Evolutionary conservation across 148 eudicot genomes (phyloP).

Genomic region (Chenopodium suecicum): DNA sequence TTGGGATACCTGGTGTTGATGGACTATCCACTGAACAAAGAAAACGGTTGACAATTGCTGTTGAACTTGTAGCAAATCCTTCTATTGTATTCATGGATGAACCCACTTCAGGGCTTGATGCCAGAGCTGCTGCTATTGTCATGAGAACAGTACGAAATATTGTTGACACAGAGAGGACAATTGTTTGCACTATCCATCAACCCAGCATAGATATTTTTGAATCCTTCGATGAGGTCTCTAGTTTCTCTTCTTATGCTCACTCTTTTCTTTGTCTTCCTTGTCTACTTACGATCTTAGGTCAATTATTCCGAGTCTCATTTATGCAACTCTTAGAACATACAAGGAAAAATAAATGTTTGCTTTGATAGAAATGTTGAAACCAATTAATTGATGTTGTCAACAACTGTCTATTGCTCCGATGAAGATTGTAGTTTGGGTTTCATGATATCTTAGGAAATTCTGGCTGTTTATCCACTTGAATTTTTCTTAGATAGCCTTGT

Average conservation of each 20-base stretch:
- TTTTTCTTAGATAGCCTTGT: background rate
- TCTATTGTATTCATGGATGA: slow-evolving; percentile 99
- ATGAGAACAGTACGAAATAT: slow-evolving; percentile 98
- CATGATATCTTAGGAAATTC: background rate
- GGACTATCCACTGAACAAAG: slow-evolving; percentile 95
- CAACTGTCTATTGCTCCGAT: background rate
- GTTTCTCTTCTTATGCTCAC: background rate
- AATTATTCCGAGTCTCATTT: background rate
- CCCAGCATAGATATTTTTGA: slow-evolving; percentile 97
- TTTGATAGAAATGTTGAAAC: background rate
- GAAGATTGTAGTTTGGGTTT: background rate
- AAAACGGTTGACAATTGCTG: slow-evolving; percentile 90
- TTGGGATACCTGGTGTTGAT: slow-evolving; percentile 88
- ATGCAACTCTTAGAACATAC: background rate
- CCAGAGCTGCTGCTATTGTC: slow-evolving; percentile 95
- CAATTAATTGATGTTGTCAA: background rate
- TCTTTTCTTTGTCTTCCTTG: background rate
- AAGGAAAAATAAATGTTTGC: background rate
- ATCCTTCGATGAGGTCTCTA: slow-evolving; percentile 88
- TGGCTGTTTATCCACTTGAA: background rate
- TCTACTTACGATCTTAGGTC: too few relatives aligned
- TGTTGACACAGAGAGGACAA: slow-evolving; percentile 90
- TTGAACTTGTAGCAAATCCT: slow-evolving; percentile 97
- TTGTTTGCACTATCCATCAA: slow-evolving; percentile 99
- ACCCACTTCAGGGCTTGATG: slow-evolving; percentile 99